Evolutionary conservation across 2,329 filamentous ascomycete genomes (phyloP), one percentile per base, ranked within the genome.

Genomic region (Colletotrichum tabaci): DNA sequence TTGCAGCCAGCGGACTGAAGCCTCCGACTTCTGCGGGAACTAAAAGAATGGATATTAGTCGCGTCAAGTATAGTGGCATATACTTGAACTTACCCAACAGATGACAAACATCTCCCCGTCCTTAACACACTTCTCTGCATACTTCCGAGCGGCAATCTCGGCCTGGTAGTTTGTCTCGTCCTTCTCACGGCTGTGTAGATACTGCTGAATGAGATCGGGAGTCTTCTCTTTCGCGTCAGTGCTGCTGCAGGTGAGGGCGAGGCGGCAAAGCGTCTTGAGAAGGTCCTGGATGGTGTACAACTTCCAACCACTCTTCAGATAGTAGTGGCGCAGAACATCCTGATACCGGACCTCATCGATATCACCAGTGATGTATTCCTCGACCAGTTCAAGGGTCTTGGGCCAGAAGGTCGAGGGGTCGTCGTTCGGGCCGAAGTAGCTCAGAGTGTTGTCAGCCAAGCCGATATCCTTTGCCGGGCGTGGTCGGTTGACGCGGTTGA

Each of bases 281-380:
- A 98, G 90, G 79, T 97, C 95, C 78, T 97, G 94, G 74, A 98
- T 91, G 5, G 94, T 95, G 84, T 98, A 99, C 49, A 98, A 84
- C 77, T 95, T 94, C 93, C 96, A 99, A 8, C 96, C 96, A 75
- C 91, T 93, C 79, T 93, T 92, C 69, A 98, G 87, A 80, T 98
- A 99, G 83, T 94, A 98, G 75, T 95, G 93, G 30, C 96, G 93
- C 67, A 99, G 87, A 7, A 95, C 93, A 77, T 98, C 95, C 81
- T 98, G 96, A 76, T 97, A 94, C 40, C 94, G 91, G 64, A 86
- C 87, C 81, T 95, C 91, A 63, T 98, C 96, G 47, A 95, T 87
- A 12, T 97, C 94, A 6, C 92, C 92, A 53, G 91, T 90, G 74
- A 98, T 91, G 75, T 94, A 94, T 57, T 97, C 94, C 78, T 98